Conservation (phyloP, 768 basidiomycete genomes). For the Termitomyces eurrhizus region DNA sequence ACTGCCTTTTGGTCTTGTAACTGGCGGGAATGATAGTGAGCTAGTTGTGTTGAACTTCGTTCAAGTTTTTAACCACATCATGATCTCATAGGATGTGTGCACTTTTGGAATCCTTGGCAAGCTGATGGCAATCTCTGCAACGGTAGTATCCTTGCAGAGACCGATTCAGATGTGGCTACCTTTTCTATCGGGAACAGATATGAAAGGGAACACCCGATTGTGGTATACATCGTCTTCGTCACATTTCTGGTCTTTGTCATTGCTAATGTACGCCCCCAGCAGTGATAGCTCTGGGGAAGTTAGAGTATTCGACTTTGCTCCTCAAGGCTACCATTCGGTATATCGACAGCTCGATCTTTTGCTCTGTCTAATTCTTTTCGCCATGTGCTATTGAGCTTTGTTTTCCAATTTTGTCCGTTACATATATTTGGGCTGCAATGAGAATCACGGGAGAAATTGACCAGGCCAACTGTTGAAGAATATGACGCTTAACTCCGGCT, state of each 20-base stretch:
- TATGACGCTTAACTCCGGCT: no score
- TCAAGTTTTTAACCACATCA: constrained; percentile 6
- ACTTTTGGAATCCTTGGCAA: constrained; percentile 59
- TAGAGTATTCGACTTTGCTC: constrained; percentile 34
- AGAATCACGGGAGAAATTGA: no score
- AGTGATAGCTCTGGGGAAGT: constrained; percentile 36
- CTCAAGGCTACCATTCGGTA: constrained; percentile 4
- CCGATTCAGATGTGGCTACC: constrained; percentile 51
- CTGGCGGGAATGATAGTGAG: constrained; percentile 64
- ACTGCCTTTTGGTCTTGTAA: constrained; percentile 43
- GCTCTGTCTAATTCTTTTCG: neutral
- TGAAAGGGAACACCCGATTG: constrained; percentile 48
- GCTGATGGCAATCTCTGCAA: constrained; percentile 15
- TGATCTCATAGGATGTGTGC: constrained; percentile 52
- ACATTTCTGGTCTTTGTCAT: no score
- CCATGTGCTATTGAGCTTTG: no score
- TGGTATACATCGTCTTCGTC: constrained; percentile 18
- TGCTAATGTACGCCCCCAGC: no score
- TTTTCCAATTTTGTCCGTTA: no score
- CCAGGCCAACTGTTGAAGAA: no score
- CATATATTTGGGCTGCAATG: no score
- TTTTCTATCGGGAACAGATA: constrained; percentile 57
- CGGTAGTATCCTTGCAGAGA: constrained; percentile 43
- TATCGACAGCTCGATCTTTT: constrained; percentile 1
- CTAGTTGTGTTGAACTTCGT: neutral